phyloP scores from a whole-genome alignment of 176 grass and related monocot genomes.

The Oryza glaberrima region DNA sequence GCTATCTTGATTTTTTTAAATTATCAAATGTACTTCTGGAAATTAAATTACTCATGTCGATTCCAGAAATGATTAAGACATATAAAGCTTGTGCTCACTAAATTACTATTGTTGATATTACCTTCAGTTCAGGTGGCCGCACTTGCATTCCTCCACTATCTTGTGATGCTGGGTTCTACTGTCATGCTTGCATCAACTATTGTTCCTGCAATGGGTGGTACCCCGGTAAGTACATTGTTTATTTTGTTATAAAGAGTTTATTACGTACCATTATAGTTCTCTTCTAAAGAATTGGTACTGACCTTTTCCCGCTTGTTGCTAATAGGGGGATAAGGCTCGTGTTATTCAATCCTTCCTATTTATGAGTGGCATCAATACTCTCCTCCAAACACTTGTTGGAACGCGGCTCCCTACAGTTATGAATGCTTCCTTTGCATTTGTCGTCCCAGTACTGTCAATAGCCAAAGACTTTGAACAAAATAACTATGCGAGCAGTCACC shows the following conservation, averaged over 20 bases:
- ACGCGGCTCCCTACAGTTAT: conserved; percentile 89
- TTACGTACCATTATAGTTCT: conserved; percentile 27
- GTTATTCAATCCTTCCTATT: conserved; percentile 90
- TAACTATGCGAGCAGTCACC: conserved; percentile 46
- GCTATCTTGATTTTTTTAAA: conserved; percentile 10
- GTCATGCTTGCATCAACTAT: conserved; percentile 82
- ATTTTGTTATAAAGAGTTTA: not conserved
- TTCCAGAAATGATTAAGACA: conserved; percentile 16
- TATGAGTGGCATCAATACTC: conserved; percentile 95
- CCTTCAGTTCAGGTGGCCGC: conserved; percentile 75
- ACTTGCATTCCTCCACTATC: conserved; percentile 92
- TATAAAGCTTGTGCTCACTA: conserved; percentile 41
- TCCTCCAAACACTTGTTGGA: conserved; percentile 88
- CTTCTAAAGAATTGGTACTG: conserved; percentile 28
- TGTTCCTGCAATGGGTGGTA: conserved; percentile 94
- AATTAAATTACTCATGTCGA: not conserved
- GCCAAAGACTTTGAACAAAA: conserved; percentile 56
- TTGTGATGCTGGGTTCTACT: conserved; percentile 90
- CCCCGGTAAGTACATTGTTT: conserved; percentile 53
- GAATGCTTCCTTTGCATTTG: conserved; percentile 90
- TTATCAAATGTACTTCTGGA: conserved; percentile 16
- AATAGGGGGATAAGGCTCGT: conserved; percentile 87
- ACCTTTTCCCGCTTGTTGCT: conserved; percentile 26
- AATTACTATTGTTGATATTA: conserved; percentile 13
- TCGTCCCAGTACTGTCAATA: conserved; percentile 82